Evolutionary conservation across 768 basidiomycete species (phyloP), one percentile per base, ranked within the genome.

Genomic region (Kwoniella dejecticola): DNA sequence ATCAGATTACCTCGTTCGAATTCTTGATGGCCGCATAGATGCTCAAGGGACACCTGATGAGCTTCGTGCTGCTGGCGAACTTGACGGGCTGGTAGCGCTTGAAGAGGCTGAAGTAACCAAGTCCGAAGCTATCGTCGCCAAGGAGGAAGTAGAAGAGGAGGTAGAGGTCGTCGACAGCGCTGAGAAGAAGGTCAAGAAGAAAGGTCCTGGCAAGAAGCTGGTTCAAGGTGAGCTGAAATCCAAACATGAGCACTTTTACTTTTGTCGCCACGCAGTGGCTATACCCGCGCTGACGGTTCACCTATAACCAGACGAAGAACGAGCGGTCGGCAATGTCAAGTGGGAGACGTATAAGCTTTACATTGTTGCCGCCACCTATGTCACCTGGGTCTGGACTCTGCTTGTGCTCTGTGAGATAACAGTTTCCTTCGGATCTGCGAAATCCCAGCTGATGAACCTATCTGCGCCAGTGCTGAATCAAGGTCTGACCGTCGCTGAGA

Each of bases 1-100:
- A 0, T 84, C 88, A 0, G 71, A 86, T 67, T 90, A 90, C 68
- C 79, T 91, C 2, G 83, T 91, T 6, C 85, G 89, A 26, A 87
- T 91, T 84, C 82, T 89, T 1, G 89, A 91, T 71, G 90, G 90
- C 2, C 85, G 89, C 13, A 85, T 91, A 52, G 89, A 90, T 69
- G 83, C 84, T 0, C 85, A 89, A 71, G 90, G 90, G 5, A 84
- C 83, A 0, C 81, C 88, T 10, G 82, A 83, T 42, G 88, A 89
- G 5, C 81, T 91, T 5, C 83, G 84, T 0, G 81, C 82, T 0
- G 82, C 80, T 42, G 88, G 89, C 7, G 73, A 86, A 0, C 80
- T 91, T 11, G 85, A 88, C 19, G 77, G 84, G 13, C 85, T 91
- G 2, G 67, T 81, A 15, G 80, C 81, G 3, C 82, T 83, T 48